A percentile compares a stretch with the other conserved stretches of the same genome.
Evolutionary conservation across 768 basidiomycete genomes (phyloP).

Genomic region (Tylopilus plumbeoviolaceoides): DNA sequence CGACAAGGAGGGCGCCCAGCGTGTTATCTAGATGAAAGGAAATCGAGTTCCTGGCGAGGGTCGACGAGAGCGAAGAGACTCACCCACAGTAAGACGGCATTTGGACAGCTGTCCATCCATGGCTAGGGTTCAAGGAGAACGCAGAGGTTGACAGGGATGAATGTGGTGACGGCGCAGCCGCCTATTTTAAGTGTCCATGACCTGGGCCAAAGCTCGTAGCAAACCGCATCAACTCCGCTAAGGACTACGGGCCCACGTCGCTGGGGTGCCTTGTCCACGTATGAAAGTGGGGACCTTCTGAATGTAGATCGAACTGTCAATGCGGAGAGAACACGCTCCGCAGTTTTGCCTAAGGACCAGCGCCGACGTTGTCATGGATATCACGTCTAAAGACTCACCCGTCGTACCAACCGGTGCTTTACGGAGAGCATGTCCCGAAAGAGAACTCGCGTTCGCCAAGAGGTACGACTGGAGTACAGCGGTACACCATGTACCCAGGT

Average conservation of each 20-base stretch:
- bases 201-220: background rate
- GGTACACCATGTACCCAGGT: too few species aligned
- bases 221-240: background rate
- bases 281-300: background rate
- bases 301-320: background rate
- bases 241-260: background rate
- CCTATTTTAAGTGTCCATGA: background rate
- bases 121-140: background rate
- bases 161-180: background rate
- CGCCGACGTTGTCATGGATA: conserved; percentile 8
- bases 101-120: background rate
- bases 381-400: background rate
- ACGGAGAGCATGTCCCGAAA: background rate
- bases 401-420: background rate
- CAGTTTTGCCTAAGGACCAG: background rate
- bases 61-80: background rate
- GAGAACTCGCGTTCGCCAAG: background rate
- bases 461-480: background rate
- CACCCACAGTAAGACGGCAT: background rate
- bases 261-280: background rate
- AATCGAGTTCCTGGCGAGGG: background rate
- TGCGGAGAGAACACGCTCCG: background rate
- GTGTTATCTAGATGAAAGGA: conserved; percentile 38
- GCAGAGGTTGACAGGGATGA: background rate
- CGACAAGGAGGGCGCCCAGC: conserved; percentile 53